Evolutionary conservation across 768 basidiomycete genomes (phyloP).

Genomic region (Amylocystis lapponica): DNA sequence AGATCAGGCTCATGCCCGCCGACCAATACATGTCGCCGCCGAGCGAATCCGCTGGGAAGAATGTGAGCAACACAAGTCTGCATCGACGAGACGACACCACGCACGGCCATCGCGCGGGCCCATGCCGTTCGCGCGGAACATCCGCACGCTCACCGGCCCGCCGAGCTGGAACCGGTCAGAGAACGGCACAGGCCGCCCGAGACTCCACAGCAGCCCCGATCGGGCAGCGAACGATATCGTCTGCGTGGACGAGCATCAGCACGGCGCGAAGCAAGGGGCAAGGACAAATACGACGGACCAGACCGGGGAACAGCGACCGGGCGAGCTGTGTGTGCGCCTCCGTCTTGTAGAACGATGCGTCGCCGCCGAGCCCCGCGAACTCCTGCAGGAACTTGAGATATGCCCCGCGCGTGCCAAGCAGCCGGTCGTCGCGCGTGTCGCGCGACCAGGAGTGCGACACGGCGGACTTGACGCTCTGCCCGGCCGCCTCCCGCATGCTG

Average conservation of each 20-base stretch:
- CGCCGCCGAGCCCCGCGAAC: slow-evolving; percentile 78
- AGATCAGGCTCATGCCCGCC: slow-evolving; percentile 67
- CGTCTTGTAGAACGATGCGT: slow-evolving; percentile 69
- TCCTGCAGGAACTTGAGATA: slow-evolving; percentile 61
- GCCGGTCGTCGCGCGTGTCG: slow-evolving; percentile 72
- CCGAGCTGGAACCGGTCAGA: slow-evolving; percentile 91
- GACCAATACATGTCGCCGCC: slow-evolving; percentile 85
- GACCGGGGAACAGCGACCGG: slow-evolving; percentile 47
- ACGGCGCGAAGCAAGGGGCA: no score
- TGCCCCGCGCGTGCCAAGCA: slow-evolving; percentile 56
- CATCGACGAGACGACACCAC: slow-evolving; percentile 15
- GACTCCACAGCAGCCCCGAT: slow-evolving; percentile 63
- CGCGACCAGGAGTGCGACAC: slow-evolving; percentile 69
- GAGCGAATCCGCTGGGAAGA: slow-evolving; percentile 64
- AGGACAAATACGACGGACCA: slow-evolving; percentile 38
- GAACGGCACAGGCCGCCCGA: slow-evolving; percentile 53
- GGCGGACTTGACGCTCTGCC: slow-evolving; percentile 75
- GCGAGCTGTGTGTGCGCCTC: slow-evolving; percentile 64
- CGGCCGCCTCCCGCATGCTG: slow-evolving; percentile 83
- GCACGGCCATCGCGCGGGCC: slow-evolving; percentile 72
- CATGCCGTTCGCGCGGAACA: slow-evolving; percentile 69
- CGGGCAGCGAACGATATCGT: slow-evolving; percentile 69
- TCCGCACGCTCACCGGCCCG: slow-evolving; percentile 80
- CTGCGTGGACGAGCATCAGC: slow-evolving; percentile 35
- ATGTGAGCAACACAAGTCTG: not conserved